Base-by-base conservation (phyloP, 2,329 filamentous ascomycete species). In the Diaporthe citri region DNA sequence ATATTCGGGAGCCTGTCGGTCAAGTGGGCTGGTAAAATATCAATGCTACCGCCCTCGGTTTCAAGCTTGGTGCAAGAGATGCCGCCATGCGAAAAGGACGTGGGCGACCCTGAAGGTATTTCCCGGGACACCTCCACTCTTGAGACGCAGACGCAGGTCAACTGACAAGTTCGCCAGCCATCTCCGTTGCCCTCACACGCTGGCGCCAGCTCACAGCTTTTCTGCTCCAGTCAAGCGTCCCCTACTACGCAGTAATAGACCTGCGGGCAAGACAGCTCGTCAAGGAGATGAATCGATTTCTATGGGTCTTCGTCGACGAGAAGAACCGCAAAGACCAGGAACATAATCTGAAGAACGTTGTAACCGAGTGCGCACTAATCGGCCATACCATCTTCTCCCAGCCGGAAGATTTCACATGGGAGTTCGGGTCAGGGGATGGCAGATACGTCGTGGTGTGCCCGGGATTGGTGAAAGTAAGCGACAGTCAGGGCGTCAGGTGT, bases 131-230 rank as follows among this genome's bases (percentile, higher is more conserved):
- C 79, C 43, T 46, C 9, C 25, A 34, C 15, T 39, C 15, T 9
- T 5, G 22, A 41, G n/a, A 70, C 71, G 28, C 28, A 66, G 67
- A 22, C 36, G 72, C 43, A 10, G 20, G 41, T 6, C 41, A 72
- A 51, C 72, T 73, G 28, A 67, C 36, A 4, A 36, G 1, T 4
- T 56, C 12, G 8, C 34, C 59, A 83, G 79, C 79, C 8, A 77
- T 80, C 8, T 71, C 80, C 10, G 72, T 82, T n/a, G 85, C 85
- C 2, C 77, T 86, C 7, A 83, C 82, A 22, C 80, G 81, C 76
- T 87, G 86, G 86, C 84, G 85, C 43, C 82, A 79, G n/a, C 79
- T 87, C 17, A 84, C 86, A 6, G 82, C 83, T 17, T 86, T 86
- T 73, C 80, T 88, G 13, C 82, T 87, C 20, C 20, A 84, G 86